Evolutionary conservation across 2,329 filamentous ascomycete genomes (phyloP).

Genomic region (Nothomitra cinnamomea): DNA sequence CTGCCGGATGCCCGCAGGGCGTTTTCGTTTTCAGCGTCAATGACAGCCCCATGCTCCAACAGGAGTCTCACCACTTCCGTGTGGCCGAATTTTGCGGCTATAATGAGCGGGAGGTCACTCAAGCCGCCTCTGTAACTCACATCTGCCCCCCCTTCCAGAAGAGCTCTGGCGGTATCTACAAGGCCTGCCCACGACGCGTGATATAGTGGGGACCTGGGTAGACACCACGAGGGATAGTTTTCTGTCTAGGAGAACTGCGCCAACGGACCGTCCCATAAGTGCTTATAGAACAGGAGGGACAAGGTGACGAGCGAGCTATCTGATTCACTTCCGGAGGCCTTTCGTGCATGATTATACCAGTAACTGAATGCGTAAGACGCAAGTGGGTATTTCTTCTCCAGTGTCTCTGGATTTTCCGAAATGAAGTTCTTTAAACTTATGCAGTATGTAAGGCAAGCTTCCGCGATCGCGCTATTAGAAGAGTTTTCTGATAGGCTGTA

Average conservation of each 20-base stretch:
- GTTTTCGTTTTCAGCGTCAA: too few relatives aligned
- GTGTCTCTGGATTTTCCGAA: not conserved
- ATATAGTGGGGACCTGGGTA: slow-evolving; percentile 11
- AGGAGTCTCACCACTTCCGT: too few relatives aligned
- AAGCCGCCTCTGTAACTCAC: not conserved
- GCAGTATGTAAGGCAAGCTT: slow-evolving; percentile 6
- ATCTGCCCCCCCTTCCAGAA: not conserved
- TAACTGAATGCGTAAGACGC: slow-evolving; percentile 17
- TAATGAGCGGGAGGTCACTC: too few relatives aligned
- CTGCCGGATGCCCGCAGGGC: too few relatives aligned
- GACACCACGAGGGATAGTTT: not conserved
- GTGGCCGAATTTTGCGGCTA: too few relatives aligned
- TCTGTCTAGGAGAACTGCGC: not conserved
- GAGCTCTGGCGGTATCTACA: not conserved
- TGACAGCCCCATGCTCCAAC: too few relatives aligned
- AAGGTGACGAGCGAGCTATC: not conserved
- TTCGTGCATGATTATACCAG: slow-evolving; percentile 15
- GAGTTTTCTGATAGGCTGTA: not conserved
- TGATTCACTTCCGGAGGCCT: not conserved
- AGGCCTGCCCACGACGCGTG: slow-evolving; percentile 12
- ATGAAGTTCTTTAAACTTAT: not conserved
- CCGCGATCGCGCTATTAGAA: slow-evolving; percentile 3
- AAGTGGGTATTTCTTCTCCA: slow-evolving; percentile 7
- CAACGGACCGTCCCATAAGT: not conserved
- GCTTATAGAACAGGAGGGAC: not conserved